Conservation (phyloP, 176 grass and related monocot species). For the Carex littledalei region DNA sequence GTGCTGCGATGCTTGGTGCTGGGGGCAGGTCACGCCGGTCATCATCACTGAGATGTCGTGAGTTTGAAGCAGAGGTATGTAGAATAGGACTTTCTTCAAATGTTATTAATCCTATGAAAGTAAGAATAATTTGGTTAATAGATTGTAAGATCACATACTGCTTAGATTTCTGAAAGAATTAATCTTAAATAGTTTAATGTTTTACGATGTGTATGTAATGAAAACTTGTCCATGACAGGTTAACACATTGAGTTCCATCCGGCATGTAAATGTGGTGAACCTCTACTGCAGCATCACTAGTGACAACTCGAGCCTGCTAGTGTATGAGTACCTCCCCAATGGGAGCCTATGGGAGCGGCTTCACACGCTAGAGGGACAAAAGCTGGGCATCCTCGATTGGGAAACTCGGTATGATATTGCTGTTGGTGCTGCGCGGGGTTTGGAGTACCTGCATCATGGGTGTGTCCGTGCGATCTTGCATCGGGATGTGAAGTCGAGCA, state of each 20-base stretch:
- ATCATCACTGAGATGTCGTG: slow-evolving; percentile 42
- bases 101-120: background rate
- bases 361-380: slow-evolving; percentile 24
- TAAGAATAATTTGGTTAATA: background rate
- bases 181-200: background rate
- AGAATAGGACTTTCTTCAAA: background rate
- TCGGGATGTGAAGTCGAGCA: slow-evolving; percentile 93
- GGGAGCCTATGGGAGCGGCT: slow-evolving; percentile 67
- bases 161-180: background rate
- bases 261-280: slow-evolving; percentile 91
- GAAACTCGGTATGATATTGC: slow-evolving; percentile 51
- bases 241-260: slow-evolving; percentile 67
- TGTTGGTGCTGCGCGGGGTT: slow-evolving; percentile 52
- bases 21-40: slow-evolving; percentile 13
- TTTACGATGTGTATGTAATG: background rate
- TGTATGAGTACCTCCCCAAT: slow-evolving; percentile 94
- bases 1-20: slow-evolving; percentile 32
- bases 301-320: slow-evolving; percentile 59
- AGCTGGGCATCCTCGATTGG: slow-evolving; percentile 41
- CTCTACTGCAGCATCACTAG: slow-evolving; percentile 87
- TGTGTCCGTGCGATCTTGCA: slow-evolving; percentile 75
- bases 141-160: background rate
- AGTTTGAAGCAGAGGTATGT: slow-evolving; percentile 71
- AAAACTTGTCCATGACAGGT: slow-evolving; percentile 24
- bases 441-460: slow-evolving; percentile 85